phyloP scores from a whole-genome alignment of 2,329 filamentous ascomycete genomes.

The Talaromyces sp. region DNA sequence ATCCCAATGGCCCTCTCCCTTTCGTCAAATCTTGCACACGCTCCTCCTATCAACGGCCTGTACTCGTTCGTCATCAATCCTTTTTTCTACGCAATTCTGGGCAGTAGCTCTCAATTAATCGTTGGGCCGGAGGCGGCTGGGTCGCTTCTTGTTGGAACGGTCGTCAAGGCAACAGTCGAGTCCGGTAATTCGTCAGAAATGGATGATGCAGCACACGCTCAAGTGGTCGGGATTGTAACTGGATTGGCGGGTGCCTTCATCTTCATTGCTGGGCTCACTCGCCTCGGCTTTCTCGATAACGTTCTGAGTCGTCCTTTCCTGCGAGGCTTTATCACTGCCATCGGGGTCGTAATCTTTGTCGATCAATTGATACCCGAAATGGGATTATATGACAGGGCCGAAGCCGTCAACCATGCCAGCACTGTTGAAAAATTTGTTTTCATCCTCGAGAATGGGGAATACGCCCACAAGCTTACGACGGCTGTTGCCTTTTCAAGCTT shows the following conservation, averaged over 20 bases:
- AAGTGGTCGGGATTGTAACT: slow-evolving; percentile 82
- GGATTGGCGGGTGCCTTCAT: slow-evolving; percentile 85
- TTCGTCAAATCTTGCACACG: slow-evolving; percentile 85
- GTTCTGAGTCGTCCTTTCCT: slow-evolving; percentile 90
- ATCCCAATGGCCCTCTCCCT: slow-evolving; percentile 95
- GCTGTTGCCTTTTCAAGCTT: slow-evolving; percentile 76
- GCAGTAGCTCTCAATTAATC: slow-evolving; percentile 88
- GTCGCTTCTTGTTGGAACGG: slow-evolving; percentile 81
- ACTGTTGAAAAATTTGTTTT: slow-evolving; percentile 83
- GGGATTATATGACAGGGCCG: slow-evolving; percentile 66
- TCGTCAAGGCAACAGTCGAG: slow-evolving; percentile 73
- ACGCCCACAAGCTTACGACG: slow-evolving; percentile 70
- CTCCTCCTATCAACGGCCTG: slow-evolving; percentile 87
- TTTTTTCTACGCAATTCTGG: slow-evolving; percentile 82
- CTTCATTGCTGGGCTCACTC: slow-evolving; percentile 75
- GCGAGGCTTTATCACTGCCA: slow-evolving; percentile 92
- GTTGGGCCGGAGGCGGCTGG: slow-evolving; percentile 94
- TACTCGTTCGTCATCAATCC: slow-evolving; percentile 94
- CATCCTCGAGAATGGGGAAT: slow-evolving; percentile 60
- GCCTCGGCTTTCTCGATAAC: slow-evolving; percentile 89
- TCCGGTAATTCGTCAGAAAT: slow-evolving; percentile 61
- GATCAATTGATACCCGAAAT: slow-evolving; percentile 91
- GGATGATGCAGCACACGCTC: slow-evolving; percentile 67
- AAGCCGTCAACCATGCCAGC: slow-evolving; percentile 74
- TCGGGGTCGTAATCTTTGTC: slow-evolving; percentile 92